phyloP scores from a whole-genome alignment of 73 alveolate species.

The Paramecium octaurelia region DNA sequence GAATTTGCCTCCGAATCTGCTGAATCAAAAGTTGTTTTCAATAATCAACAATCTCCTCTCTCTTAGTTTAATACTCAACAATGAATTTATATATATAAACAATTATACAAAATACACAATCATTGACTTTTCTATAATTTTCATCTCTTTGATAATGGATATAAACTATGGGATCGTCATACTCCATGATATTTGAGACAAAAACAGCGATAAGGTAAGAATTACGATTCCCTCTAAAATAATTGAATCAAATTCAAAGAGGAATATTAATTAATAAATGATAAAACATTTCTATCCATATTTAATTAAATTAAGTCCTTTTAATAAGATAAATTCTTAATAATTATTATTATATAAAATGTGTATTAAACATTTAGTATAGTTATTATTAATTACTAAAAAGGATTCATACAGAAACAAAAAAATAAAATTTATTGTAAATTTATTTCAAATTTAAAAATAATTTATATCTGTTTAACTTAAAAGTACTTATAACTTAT shows the following conservation, averaged over 20 bases:
- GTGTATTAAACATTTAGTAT: neutral
- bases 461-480: neutral
- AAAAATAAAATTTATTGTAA: neutral
- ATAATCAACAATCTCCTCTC: constrained; percentile 36
- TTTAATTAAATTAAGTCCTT: neutral
- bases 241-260: neutral
- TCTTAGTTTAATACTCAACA: constrained; percentile 41
- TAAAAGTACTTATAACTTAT: too few relatives aligned
- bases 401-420: neutral
- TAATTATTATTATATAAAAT: neutral
- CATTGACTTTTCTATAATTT: neutral
- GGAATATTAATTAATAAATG: neutral
- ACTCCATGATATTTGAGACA: neutral
- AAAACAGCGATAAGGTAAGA: neutral
- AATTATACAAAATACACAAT: neutral
- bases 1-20: neutral
- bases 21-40: neutral
- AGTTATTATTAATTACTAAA: neutral
- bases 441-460: neutral
- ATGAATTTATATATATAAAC: neutral
- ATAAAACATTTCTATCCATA: neutral
- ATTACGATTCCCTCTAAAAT: neutral
- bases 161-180: neutral
- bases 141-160: neutral
- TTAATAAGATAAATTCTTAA: neutral